Base-by-base conservation (phyloP, 2,329 filamentous ascomycete species). In the Phialophora tarda region DNA sequence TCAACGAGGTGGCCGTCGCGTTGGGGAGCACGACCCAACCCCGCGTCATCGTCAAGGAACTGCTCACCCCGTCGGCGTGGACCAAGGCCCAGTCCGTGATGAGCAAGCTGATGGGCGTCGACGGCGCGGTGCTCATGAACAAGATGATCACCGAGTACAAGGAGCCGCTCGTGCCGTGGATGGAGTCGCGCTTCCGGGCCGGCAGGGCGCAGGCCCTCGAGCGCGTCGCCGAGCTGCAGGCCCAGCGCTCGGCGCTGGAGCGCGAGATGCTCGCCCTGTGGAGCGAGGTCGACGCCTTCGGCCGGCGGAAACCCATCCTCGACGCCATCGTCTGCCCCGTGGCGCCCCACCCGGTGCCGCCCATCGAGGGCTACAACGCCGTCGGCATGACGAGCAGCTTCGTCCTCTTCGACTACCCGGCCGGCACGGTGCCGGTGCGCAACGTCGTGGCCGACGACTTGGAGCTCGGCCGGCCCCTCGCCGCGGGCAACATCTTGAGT, bases 251-350 rank as follows among this genome's bases (percentile, higher is more conserved):
- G 0, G 78, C 81, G 14, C 72, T 89, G 7, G 84, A 88, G 69
- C 82, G 78, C n/a, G 80, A 84, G 56, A 84, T 88, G 74, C 57
- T 71, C 14, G 69, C 86, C 59, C 82, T 89, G 62, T 90, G 88
- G 87, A 38, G 81, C 71, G 5, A 63, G 65, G 26, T 70, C 61
- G 68, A 71, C 41, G 21, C 32, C 10, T 64, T 79, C 68, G 71
- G 74, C 7, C 73, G 76, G 60, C 76, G 78, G 14, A 78, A 80
- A 41, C 73, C 74, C 54, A 75, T 74, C 3, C 77, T 90, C 7
- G 88, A 90, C 77, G 86, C 86, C 0, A 83, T 90, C 59, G 82
- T 90, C 63, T 86, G 83, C 68, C 88, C 88, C 0, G 80, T 89
- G 0, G 87, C 87, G 14, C 86, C 87, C 1, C 88, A 90, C 74